Evolutionary conservation across 176 grass and related monocot species (phyloP), one percentile per base, ranked within the genome.

Genomic region (Elymus sibiricus): DNA sequence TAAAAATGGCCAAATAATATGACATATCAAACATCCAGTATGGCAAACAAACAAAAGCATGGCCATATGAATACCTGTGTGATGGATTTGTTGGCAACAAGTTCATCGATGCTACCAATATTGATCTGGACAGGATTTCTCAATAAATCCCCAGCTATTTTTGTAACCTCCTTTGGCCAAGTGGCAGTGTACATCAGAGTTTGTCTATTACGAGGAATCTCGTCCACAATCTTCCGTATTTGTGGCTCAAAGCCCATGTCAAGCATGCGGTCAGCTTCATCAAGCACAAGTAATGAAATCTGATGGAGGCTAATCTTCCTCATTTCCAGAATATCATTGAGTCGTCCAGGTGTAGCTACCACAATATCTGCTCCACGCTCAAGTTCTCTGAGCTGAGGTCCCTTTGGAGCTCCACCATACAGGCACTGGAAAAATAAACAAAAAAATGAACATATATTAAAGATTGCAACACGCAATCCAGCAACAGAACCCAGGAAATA

Each of bases 191-290:
- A 99, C 97, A 99, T 99, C 78, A 99, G 87, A 76, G 97, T 99
- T 47, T 99, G 97, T 80, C 97, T 91, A 59, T 43, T 87, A 70
- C 70, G 89, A 64, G 97, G 97, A 77, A 99, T 87, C 62, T 96
- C 92, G 79, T 94, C 93, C 66, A 99, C 97, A 83, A 99, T 92
- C 76, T 94, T 92, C 15, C 94, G 88, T 88, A 99, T 99, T 72
- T 99, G 97, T 21, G 94, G 97, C 60, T 99, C 97, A 90, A 98
- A 99, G 74, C 97, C 97, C 97, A 99, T 99, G 83, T 99, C 94
- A 68, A 99, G 92, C 97, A 99, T 99, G 8, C 92, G 90, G 31
- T 99, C 97, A 77, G 97, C 97, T 84, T 99, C 97, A 90, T 99
- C 97, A 88, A 99, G 88, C 44, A 99, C 97, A 87, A 99, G 87